These are phyloP conservation scores for Cenchrus americanus DNA, from an alignment of 176 grass and related monocot species.

Conservation along the genomic window DNA sequence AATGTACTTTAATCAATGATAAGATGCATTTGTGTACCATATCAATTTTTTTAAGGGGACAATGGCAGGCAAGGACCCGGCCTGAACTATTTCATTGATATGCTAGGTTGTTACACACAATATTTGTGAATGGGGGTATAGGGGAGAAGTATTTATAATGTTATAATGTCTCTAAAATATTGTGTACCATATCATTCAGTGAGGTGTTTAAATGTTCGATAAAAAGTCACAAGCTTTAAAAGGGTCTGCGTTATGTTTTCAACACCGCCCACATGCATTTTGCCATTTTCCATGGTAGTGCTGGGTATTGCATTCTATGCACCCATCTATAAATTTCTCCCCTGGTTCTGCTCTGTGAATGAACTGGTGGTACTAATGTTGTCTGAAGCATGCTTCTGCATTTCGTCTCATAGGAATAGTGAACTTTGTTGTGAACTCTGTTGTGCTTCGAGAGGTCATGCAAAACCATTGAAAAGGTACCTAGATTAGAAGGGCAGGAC, in stretches of 20 bases:
- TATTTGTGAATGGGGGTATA: too few relatives aligned
- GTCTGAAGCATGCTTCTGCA: not conserved
- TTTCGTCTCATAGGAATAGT: not conserved
- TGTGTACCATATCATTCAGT: not conserved
- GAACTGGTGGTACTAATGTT: not conserved
- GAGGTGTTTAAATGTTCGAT: constrained; percentile 7
- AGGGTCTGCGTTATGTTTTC: not conserved
- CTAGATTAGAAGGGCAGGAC: not conserved
- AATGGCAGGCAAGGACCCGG: too few relatives aligned
- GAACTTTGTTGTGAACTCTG: not conserved
- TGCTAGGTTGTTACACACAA: too few relatives aligned
- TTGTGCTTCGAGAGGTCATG: constrained; percentile 4
- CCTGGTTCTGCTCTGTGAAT: not conserved
- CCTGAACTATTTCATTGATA: too few relatives aligned
- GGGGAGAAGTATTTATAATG: too few relatives aligned
- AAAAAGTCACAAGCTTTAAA: not conserved
- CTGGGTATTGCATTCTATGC: not conserved
- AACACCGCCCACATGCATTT: not conserved
- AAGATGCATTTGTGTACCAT: constrained; percentile 1
- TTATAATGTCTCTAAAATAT: too few relatives aligned
- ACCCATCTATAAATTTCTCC: not conserved
- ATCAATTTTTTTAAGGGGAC: too few relatives aligned
- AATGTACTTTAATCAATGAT: not conserved
- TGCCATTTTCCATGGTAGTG: not conserved
- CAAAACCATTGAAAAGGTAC: not conserved